Evolutionary conservation across 257 asterid genomes (phyloP).

Genomic region (Solanum phureja): DNA sequence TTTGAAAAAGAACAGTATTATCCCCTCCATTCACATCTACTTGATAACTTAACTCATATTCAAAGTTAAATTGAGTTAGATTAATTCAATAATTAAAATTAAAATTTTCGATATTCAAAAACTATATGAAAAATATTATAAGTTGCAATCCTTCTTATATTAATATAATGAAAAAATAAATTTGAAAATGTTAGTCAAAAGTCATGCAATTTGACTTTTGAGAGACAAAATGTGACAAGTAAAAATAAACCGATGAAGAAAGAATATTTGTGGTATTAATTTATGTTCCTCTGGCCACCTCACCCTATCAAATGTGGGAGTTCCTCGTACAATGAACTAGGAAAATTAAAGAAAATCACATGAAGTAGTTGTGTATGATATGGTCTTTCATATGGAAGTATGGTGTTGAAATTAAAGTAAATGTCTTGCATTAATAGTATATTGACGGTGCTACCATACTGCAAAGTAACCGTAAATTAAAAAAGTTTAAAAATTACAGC

Average conservation of each 20-base stretch:
- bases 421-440: neutral
- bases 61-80: too few relatives aligned
- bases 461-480: neutral
- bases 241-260: neutral
- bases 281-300: neutral
- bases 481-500: fast-evolving
- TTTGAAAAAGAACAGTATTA: too few relatives aligned
- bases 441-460: neutral
- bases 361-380: neutral
- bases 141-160: neutral
- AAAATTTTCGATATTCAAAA: too few relatives aligned
- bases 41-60: too few relatives aligned
- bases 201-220: too few relatives aligned
- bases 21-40: neutral
- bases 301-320: neutral
- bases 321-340: neutral
- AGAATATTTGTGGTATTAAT: neutral
- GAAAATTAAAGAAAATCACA: neutral
- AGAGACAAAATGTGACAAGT: too few relatives aligned
- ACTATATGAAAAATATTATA: too few relatives aligned
- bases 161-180: too few relatives aligned
- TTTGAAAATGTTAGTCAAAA: too few relatives aligned
- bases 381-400: neutral
- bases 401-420: neutral
- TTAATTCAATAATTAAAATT: too few relatives aligned